Percentiles rank a stretch among this genome's conserved stretches.
These are phyloP conservation scores for Chamaenerion angustifolium DNA, from an alignment of 345 rosid species.

Conservation along the genomic window DNA sequence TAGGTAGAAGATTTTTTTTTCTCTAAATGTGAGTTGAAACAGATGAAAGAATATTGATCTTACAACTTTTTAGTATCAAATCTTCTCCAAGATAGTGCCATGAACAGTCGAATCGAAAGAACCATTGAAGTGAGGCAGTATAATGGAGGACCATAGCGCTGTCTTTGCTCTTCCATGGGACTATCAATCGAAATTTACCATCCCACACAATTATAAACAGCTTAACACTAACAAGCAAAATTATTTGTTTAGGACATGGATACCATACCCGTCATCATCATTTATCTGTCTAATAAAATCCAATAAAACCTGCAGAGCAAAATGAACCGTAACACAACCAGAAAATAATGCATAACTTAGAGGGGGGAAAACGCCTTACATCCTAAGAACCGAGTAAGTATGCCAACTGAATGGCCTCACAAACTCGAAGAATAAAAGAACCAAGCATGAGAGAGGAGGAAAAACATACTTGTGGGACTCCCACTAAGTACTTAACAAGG, in stretches of 20 bases:
- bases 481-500: conserved; percentile 91
- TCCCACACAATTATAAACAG: background rate
- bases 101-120: conserved; percentile 42
- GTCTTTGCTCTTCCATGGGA: conserved; percentile 99
- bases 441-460: conserved; percentile 1
- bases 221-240: background rate
- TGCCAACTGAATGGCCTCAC: background rate
- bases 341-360: background rate
- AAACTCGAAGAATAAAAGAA: background rate
- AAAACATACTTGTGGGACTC: conserved; percentile 82
- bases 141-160: conserved; percentile 88
- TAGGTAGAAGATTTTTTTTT: background rate
- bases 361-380: background rate
- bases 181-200: conserved; percentile 20
- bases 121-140: conserved; percentile 70
- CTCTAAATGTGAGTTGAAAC: conserved; percentile 1
- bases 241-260: background rate
- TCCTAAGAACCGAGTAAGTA: background rate
- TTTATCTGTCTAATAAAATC: conserved; percentile 87
- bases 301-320: conserved; percentile 55
- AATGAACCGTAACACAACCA: background rate
- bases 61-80: conserved; percentile 54
- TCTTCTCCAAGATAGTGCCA: conserved; percentile 55
- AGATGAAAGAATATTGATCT: conserved; percentile 16
- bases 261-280: conserved; percentile 83